Evolutionary conservation across 2,329 filamentous ascomycete genomes (phyloP).

Genomic region (Monilinia laxa): DNA sequence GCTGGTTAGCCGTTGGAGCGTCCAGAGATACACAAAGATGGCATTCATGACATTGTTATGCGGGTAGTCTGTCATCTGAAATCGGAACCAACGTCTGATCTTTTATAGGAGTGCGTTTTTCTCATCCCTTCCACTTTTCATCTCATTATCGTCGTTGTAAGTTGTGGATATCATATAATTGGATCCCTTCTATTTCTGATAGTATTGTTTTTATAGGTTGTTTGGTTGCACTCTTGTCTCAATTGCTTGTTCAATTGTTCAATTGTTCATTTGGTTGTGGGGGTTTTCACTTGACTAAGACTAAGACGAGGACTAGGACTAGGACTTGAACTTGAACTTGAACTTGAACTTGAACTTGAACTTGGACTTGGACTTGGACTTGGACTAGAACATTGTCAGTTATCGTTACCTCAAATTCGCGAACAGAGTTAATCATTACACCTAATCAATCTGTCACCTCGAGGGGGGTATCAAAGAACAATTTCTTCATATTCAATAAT

Average conservation of each 20-base stretch:
- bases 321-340: not conserved
- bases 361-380: not conserved
- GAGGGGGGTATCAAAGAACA: not conserved
- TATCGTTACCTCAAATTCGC: not conserved
- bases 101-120: not conserved
- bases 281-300: no score
- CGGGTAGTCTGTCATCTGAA: not conserved
- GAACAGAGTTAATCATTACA: not conserved
- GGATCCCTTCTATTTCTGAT: not conserved
- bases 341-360: no score
- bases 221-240: not conserved
- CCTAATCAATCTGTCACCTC: not conserved
- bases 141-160: not conserved
- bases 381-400: not conserved
- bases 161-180: not conserved
- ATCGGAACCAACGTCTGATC: not conserved
- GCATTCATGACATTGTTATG: not conserved
- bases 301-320: no score
- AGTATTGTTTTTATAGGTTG: not conserved
- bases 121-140: not conserved
- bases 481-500: not conserved
- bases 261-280: no score
- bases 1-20: no score
- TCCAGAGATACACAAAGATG: not conserved
- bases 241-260: not conserved